Evolutionary conservation across 148 eudicot genomes (phyloP).

Genomic region (Persicaria maculosa): DNA sequence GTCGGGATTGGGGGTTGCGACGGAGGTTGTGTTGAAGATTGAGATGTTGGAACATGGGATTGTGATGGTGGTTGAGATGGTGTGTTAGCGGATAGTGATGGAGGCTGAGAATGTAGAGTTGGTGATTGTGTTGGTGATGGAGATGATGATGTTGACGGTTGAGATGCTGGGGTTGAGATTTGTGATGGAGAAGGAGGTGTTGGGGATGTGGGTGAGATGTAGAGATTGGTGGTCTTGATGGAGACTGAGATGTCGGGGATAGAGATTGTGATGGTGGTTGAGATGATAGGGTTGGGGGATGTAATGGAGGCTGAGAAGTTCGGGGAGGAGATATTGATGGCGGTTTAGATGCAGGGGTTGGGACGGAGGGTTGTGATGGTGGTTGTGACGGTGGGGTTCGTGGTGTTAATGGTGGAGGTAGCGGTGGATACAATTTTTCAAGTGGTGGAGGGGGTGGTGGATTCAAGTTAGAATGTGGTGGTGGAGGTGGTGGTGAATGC

Average conservation of each 20-base stretch:
- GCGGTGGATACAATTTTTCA: neutral
- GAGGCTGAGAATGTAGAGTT: too few relatives aligned
- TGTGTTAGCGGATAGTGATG: neutral
- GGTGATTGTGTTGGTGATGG: conserved; percentile 13
- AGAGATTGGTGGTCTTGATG: neutral
- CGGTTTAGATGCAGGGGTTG: neutral
- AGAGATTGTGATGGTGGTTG: conserved; percentile 14
- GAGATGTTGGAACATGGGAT: neutral
- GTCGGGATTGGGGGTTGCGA: too few relatives aligned
- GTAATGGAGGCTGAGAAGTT: neutral
- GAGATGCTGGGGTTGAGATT: neutral
- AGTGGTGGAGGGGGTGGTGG: conserved; percentile 28
- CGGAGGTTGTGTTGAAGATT: too few relatives aligned
- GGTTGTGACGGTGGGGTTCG: neutral
- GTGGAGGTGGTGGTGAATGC: conserved; percentile 13
- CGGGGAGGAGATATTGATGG: neutral
- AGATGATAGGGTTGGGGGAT: conserved; percentile 10
- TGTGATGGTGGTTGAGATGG: neutral
- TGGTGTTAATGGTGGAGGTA: neutral
- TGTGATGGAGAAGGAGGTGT: neutral
- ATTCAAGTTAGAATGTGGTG: conserved; percentile 25
- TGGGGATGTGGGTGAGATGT: conserved; percentile 12
- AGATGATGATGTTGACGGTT: neutral
- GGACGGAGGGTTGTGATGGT: neutral
- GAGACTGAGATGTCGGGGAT: neutral